Evolutionary conservation across 768 basidiomycete species (phyloP).

Genomic region (Phaeolepiota aurea): DNA sequence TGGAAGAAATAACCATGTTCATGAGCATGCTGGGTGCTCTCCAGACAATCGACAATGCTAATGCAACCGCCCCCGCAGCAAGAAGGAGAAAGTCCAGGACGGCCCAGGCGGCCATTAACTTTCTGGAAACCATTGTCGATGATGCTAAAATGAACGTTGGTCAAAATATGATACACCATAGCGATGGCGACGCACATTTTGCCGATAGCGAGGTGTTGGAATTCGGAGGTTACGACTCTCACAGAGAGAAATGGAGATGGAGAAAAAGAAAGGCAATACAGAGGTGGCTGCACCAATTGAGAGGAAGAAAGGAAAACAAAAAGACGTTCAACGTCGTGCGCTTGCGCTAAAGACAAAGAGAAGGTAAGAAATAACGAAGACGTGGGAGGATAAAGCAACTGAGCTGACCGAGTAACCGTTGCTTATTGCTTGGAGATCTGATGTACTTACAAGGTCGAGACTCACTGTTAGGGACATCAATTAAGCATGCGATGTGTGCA

Average conservation of each 20-base stretch:
- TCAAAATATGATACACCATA: not conserved
- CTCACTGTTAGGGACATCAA: not conserved
- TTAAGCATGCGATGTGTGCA: too few relatives aligned
- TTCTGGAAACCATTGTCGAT: slow-evolving; percentile 61
- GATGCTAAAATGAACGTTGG: slow-evolving; percentile 1
- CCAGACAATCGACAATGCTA: slow-evolving; percentile 70
- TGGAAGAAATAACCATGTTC: slow-evolving; percentile 57
- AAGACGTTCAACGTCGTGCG: slow-evolving; percentile 67
- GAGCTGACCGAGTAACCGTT: not conserved
- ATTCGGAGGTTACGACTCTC: slow-evolving; percentile 27
- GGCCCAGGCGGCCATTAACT: slow-evolving; percentile 63
- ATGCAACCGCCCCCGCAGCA: slow-evolving; percentile 54
- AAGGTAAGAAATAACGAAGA: slow-evolving; percentile 18
- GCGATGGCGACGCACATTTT: slow-evolving; percentile 5
- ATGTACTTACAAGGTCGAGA: slow-evolving; percentile 4
- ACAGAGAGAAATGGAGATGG: slow-evolving; percentile 38
- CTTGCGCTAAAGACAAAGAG: slow-evolving; percentile 37
- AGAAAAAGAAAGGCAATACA: slow-evolving; percentile 24
- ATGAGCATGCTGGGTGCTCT: slow-evolving; percentile 57
- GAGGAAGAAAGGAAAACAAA: slow-evolving; percentile 55
- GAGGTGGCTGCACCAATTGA: slow-evolving; percentile 30
- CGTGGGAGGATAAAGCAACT: slow-evolving; percentile 9
- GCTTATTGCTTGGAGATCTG: slow-evolving; percentile 1
- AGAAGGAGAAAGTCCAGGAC: slow-evolving; percentile 65
- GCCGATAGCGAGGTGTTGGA: slow-evolving; percentile 13